Conservation (phyloP, 2,329 filamentous ascomycete genomes). For the Rutstroemia sp. region DNA sequence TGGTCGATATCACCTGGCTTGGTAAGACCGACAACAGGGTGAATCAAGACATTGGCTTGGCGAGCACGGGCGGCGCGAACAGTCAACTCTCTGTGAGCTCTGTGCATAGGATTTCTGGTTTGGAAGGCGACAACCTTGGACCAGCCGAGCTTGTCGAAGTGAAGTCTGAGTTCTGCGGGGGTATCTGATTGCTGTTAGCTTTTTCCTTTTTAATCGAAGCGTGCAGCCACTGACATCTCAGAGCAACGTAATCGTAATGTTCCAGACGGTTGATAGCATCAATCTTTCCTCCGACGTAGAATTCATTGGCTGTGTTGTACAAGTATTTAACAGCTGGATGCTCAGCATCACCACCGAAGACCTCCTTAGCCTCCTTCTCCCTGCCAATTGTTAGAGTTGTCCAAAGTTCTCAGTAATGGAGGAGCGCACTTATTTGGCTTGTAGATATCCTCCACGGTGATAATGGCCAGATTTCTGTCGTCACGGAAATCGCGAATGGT, state of each 20-base stretch:
- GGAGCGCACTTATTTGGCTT: conserved; percentile 77
- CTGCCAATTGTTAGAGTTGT: conserved; percentile 37
- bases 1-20: conserved; percentile 99
- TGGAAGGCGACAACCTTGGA: conserved; percentile 97
- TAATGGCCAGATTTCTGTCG: conserved; percentile 90
- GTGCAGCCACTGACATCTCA: conserved; percentile 64
- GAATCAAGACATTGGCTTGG: conserved; percentile 97
- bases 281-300: conserved; percentile 92
- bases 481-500: conserved; percentile 93
- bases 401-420: not conserved
- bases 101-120: conserved; percentile 98
- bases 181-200: conserved; percentile 52
- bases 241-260: conserved; percentile 98
- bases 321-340: conserved; percentile 93
- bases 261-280: conserved; percentile 91
- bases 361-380: conserved; percentile 81
- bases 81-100: conserved; percentile 94
- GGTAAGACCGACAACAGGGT: conserved; percentile 95
- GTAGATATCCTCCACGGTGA: conserved; percentile 95
- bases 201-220: not conserved
- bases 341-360: conserved; percentile 86
- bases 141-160: conserved; percentile 99
- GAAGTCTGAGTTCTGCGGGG: conserved; percentile 84
- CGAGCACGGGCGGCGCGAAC: conserved; percentile 92
- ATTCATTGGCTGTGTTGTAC: conserved; percentile 71